Base-by-base conservation (phyloP, 805 yeast genomes). In the Wickerhamiella qilinensis region DNA sequence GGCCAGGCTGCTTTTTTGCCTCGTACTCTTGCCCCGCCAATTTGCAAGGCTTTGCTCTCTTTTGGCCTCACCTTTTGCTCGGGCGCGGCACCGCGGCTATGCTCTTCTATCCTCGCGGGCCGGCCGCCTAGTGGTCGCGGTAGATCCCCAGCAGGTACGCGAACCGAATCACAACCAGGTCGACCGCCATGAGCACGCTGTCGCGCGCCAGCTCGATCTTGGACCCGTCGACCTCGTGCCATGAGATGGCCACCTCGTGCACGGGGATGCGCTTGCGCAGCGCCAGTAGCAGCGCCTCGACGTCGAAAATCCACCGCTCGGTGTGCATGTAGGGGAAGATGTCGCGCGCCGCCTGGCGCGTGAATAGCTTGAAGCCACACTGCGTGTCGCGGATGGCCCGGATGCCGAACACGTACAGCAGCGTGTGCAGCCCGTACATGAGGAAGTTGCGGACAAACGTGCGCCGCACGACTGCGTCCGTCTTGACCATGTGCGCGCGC, bases 251-350 rank as follows among this genome's bases (percentile, higher is more conserved):
- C 16, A 86, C 71, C 61, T 91, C 98, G 37, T 59, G 62, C 35
- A 86, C 67, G 3, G 69, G 67, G 30, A 88, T 75, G 0, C 59
- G 49, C 55, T 83, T 83, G 44, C 81, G 65, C 47, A 73, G 71
- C 1, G 86, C 95, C 42, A 91, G 62, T 38, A 91, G 71, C 47
- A 91, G 64, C 14, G 88, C 72, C 61, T 91, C 98, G 24, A 91
- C 96, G 54, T 91, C 98, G 59, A 91, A 91, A 28, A 91, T 91
- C 98, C 98, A 91, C 38, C 97, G 77, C 58, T 91, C 98, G 9
- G 94, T 88, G 57, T 88, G 96, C 80, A 91, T 71, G 47, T 70
- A 75, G 2, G 96, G 95, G 57, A 85, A 84, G 32, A 91, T 81
- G 38, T 51, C 51, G 15, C 50, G 52, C 19, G 77, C 69, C 0